Conservation (phyloP, 2,329 filamentous ascomycete species). For the Scedosporium dehoogii region DNA sequence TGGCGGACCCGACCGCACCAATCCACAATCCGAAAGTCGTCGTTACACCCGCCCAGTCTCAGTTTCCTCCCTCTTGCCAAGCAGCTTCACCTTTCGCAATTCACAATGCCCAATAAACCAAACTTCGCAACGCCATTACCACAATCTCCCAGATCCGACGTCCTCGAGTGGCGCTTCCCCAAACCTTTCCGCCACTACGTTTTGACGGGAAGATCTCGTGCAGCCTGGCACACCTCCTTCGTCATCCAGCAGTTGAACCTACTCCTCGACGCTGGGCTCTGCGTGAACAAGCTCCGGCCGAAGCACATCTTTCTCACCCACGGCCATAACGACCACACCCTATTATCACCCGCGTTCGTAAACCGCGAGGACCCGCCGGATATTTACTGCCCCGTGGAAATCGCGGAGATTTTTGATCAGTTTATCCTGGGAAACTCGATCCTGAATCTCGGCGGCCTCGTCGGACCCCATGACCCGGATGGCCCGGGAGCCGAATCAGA, state of each 20-base stretch:
- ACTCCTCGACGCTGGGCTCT: slow-evolving; percentile 37
- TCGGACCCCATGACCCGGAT: slow-evolving; percentile 11
- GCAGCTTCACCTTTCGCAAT: background rate
- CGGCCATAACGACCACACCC: slow-evolving; percentile 36
- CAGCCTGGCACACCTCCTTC: slow-evolving; percentile 42
- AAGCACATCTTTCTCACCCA: slow-evolving; percentile 41
- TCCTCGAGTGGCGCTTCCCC: slow-evolving; percentile 35
- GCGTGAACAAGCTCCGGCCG: slow-evolving; percentile 33
- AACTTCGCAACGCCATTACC: slow-evolving; percentile 32
- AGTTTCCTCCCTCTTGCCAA: background rate
- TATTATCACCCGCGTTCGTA: slow-evolving; percentile 31
- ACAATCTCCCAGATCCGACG: slow-evolving; percentile 30
- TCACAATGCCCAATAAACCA: background rate
- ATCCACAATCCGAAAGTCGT: too few species aligned
- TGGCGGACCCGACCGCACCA: too few species aligned
- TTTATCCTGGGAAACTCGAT: slow-evolving; percentile 29
- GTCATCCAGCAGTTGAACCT: slow-evolving; percentile 38
- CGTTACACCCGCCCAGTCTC: too few species aligned
- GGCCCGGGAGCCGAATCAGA: slow-evolving; percentile 14
- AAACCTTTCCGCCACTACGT: slow-evolving; percentile 29
- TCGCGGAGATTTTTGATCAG: slow-evolving; percentile 26
- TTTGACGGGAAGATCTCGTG: slow-evolving; percentile 36
- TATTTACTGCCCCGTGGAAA: slow-evolving; percentile 31
- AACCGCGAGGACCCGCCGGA: slow-evolving; percentile 34
- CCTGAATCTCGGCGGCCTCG: slow-evolving; percentile 29